Percentiles rank a stretch among this genome's conserved stretches.
These are phyloP conservation scores for Boletellus deceptivus DNA, from an alignment of 1,284 basidiomycete genomes.

Conservation along the genomic window DNA sequence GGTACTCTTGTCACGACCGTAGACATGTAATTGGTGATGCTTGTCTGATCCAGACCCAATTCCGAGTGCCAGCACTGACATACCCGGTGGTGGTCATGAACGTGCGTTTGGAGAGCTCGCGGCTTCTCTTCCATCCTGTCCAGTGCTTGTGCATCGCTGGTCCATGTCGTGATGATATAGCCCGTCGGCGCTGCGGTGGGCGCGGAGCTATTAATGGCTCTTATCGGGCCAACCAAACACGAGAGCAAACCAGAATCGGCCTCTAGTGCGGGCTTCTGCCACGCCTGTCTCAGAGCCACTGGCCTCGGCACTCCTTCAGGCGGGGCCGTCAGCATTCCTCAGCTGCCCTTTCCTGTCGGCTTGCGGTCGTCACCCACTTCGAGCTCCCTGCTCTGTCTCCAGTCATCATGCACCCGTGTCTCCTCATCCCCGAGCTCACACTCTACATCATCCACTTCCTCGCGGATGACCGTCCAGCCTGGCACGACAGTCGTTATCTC, in stretches of 20 bases:
- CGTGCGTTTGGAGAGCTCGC: too few species aligned
- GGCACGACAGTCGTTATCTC: constrained; percentile 20
- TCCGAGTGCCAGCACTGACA: too few species aligned
- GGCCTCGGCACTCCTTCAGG: background rate
- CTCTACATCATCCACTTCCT: constrained; percentile 26
- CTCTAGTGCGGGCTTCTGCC: background rate
- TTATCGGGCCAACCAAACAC: constrained; percentile 4
- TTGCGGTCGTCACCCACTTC: too few species aligned
- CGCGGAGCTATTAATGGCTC: background rate
- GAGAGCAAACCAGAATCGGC: background rate
- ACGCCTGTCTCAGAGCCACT: background rate
- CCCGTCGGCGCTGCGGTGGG: background rate
- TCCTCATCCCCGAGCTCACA: constrained; percentile 27
- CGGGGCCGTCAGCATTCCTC: background rate
- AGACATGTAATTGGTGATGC: too few species aligned
- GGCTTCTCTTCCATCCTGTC: too few species aligned
- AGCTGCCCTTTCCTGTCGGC: background rate
- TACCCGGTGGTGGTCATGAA: too few species aligned
- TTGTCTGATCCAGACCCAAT: too few species aligned
- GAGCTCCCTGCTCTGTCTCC: too few species aligned
- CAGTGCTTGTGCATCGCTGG: too few species aligned
- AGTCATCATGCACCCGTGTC: constrained; percentile 28
- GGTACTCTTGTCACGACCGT: too few species aligned
- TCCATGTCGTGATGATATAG: too few species aligned
- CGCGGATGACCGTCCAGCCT: constrained; percentile 23